These are phyloP conservation scores for Phytophthora foliorum DNA, from an alignment of 352 stramenopile species.

Conservation along the genomic window DNA sequence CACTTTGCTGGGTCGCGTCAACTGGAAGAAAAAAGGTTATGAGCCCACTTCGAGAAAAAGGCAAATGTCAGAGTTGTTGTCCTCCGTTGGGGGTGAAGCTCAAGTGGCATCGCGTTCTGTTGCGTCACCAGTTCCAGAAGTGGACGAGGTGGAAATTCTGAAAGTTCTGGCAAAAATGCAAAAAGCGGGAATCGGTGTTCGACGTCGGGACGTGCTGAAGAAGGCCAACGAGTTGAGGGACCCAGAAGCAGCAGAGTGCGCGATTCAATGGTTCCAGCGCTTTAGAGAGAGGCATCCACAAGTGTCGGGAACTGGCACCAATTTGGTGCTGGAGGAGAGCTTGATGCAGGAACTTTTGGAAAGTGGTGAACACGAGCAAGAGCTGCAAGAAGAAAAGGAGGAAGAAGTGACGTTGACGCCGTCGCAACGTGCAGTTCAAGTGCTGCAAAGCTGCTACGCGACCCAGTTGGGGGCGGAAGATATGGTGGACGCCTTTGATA, in stretches of 20 bases:
- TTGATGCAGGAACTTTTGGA: slow-evolving; percentile 3
- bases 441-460: slow-evolving; percentile 25
- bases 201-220: slow-evolving; percentile 25
- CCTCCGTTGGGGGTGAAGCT: neutral
- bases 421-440: slow-evolving; percentile 29
- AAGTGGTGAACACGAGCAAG: neutral
- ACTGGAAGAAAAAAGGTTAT: slow-evolving; percentile 30
- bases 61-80: neutral
- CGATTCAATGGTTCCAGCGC: slow-evolving; percentile 30
- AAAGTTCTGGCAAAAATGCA: slow-evolving; percentile 25
- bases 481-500: slow-evolving; percentile 33
- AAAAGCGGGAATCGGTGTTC: slow-evolving; percentile 14
- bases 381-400: slow-evolving; percentile 4
- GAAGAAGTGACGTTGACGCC: slow-evolving; percentile 20
- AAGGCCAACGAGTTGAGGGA: slow-evolving; percentile 21
- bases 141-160: slow-evolving; percentile 18
- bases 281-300: slow-evolving; percentile 28
- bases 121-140: slow-evolving; percentile 3
- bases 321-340: slow-evolving; percentile 13
- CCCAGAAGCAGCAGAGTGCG: slow-evolving; percentile 8
- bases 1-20: slow-evolving; percentile 27
- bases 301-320: slow-evolving; percentile 24
- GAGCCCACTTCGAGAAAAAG: slow-evolving; percentile 16
- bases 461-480: slow-evolving; percentile 16
- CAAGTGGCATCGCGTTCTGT: neutral